phyloP scores from a whole-genome alignment of 202 grass and related monocot genomes.

The Dendrocalamus latiflorus region DNA sequence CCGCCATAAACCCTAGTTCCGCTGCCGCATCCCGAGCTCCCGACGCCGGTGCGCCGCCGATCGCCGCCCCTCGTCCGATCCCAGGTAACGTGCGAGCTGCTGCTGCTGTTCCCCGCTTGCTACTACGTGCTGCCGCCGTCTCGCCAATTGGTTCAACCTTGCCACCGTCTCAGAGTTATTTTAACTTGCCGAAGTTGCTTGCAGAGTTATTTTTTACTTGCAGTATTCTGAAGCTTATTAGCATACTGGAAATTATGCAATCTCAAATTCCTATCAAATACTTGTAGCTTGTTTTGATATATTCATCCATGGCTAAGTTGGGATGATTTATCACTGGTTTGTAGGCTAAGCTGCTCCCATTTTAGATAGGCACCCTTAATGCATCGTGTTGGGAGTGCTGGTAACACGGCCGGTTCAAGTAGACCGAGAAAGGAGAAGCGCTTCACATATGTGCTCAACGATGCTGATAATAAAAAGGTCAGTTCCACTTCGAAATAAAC shows the following conservation, averaged over 20 bases:
- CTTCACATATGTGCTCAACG: constrained; percentile 90
- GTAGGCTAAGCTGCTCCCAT: constrained; percentile 21
- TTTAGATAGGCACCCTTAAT: constrained; percentile 56
- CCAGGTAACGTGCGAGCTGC: constrained; percentile 6
- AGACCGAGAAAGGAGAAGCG: constrained; percentile 95
- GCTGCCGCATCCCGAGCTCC: background rate
- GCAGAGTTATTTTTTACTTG: background rate
- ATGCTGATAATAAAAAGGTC: constrained; percentile 90
- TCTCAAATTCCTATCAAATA: background rate
- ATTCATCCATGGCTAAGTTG: background rate
- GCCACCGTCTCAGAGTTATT: background rate
- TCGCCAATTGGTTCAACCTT: background rate
- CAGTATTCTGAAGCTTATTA: background rate
- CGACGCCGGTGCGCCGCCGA: background rate
- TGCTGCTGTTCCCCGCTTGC: background rate
- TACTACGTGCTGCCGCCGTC: too few relatives aligned
- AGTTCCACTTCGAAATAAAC: background rate
- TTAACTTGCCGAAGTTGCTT: background rate
- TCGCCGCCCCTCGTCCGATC: background rate
- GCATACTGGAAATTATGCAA: background rate
- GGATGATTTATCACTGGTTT: background rate
- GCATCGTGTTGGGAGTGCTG: constrained; percentile 91
- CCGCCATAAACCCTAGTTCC: constrained; percentile 23
- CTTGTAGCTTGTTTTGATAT: background rate
- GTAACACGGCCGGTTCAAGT: constrained; percentile 63